Conservation (phyloP, 495 filamentous ascomycete genomes). For the Penicillium verhagenii region DNA sequence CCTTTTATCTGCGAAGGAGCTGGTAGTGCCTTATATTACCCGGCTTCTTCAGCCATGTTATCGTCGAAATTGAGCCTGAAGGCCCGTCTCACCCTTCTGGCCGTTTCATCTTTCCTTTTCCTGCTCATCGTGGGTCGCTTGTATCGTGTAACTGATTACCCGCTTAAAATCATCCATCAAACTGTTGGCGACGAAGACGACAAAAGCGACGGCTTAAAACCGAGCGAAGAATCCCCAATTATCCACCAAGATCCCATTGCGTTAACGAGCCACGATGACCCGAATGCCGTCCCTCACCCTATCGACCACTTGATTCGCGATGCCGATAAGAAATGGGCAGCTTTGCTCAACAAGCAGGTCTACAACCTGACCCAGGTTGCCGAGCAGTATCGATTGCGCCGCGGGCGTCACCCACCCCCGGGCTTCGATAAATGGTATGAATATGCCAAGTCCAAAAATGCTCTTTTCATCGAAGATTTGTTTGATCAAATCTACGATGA, state of each 20-base stretch:
- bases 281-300: background rate
- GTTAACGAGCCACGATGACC: background rate
- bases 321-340: background rate
- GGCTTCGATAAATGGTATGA: background rate
- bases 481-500: background rate
- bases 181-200: background rate
- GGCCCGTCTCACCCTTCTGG: background rate
- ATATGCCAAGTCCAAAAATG: background rate
- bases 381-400: background rate
- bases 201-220: background rate
- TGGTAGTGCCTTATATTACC: background rate
- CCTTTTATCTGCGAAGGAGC: background rate
- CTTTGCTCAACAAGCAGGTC: background rate
- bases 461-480: background rate
- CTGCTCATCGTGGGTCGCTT: background rate
- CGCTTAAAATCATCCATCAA: background rate
- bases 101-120: background rate
- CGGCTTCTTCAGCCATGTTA: background rate
- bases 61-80: background rate
- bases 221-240: background rate
- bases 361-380: background rate
- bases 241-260: background rate
- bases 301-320: background rate
- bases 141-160: background rate
- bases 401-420: background rate